Evolutionary conservation across 495 filamentous ascomycete species (phyloP).

Genomic region (Neurospora sublineolata): DNA sequence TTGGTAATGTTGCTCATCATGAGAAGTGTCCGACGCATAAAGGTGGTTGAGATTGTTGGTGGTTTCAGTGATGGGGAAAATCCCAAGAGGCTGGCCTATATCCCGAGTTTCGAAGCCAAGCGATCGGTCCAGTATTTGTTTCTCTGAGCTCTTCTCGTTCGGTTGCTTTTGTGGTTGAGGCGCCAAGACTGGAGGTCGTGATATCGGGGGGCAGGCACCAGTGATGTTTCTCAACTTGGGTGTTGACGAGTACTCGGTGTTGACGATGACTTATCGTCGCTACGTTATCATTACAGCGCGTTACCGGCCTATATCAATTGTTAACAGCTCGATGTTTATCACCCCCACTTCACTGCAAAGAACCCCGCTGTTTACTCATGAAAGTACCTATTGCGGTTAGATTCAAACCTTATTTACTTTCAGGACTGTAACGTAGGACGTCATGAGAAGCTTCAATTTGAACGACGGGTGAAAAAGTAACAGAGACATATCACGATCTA

Average conservation of each 20-base stretch:
- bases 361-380: not conserved
- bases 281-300: not conserved
- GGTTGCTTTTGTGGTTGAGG: not conserved
- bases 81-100: not conserved
- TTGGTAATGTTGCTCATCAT: not conserved
- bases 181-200: not conserved
- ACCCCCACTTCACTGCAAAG: not conserved
- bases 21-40: not conserved
- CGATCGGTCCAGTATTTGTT: not conserved
- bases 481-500: not conserved
- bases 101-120: not conserved
- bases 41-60: not conserved
- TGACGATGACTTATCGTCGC: not conserved
- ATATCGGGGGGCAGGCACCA: not conserved
- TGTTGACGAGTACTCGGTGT: not conserved
- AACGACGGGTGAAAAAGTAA: not conserved
- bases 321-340: not conserved
- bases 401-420: not conserved
- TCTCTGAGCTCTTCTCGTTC: not conserved
- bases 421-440: not conserved
- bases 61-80: not conserved
- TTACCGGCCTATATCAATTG: not conserved
- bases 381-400: not conserved
- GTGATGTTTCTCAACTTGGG: not conserved
- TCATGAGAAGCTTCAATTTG: not conserved